These are phyloP conservation scores for Aureobasidium sp. DNA, from an alignment of 2,329 filamentous ascomycete genomes.

Conservation along the genomic window DNA sequence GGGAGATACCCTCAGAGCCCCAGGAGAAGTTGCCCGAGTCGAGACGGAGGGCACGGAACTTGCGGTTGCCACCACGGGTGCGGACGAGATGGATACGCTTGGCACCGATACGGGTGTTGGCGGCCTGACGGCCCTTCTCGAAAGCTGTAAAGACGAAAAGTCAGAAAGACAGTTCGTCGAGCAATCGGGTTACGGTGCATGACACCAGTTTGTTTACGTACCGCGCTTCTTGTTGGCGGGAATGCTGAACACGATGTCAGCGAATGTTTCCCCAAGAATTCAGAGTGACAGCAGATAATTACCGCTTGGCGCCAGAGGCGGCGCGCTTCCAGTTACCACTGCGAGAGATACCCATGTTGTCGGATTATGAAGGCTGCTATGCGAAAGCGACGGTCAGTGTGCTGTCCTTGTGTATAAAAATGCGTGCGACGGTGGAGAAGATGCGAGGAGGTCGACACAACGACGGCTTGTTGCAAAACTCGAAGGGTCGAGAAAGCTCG, in stretches of 20 bases:
- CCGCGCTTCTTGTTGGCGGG: constrained; percentile 54
- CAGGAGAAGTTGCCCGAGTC: constrained; percentile 99
- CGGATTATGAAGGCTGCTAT: constrained; percentile 38
- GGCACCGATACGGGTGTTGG: constrained; percentile 97
- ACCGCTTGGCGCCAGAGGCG: constrained; percentile 86
- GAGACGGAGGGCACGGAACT: constrained; percentile 98
- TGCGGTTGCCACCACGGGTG: constrained; percentile 97
- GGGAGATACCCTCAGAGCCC: constrained; percentile 94
- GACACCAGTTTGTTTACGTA: constrained; percentile 29
- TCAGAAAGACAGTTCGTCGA: constrained; percentile 55
- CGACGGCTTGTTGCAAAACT: not conserved
- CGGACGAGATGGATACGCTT: constrained; percentile 97
- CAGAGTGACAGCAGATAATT: constrained; percentile 10
- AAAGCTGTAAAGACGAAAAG: constrained; percentile 72
- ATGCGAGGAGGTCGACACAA: not conserved
- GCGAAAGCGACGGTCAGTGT: constrained; percentile 6
- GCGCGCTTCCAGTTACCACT: constrained; percentile 99
- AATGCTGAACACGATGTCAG: constrained; percentile 26
- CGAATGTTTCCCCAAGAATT: not conserved
- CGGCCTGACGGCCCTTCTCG: constrained; percentile 98
- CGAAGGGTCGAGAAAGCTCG: not conserved
- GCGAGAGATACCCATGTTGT: constrained; percentile 84
- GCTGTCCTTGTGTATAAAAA: not conserved
- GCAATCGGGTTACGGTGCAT: constrained; percentile 42
- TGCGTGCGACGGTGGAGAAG: not conserved